Evolutionary conservation across 2,329 filamentous ascomycete genomes (phyloP).

Genomic region (Penicillium sclerotiorum): DNA sequence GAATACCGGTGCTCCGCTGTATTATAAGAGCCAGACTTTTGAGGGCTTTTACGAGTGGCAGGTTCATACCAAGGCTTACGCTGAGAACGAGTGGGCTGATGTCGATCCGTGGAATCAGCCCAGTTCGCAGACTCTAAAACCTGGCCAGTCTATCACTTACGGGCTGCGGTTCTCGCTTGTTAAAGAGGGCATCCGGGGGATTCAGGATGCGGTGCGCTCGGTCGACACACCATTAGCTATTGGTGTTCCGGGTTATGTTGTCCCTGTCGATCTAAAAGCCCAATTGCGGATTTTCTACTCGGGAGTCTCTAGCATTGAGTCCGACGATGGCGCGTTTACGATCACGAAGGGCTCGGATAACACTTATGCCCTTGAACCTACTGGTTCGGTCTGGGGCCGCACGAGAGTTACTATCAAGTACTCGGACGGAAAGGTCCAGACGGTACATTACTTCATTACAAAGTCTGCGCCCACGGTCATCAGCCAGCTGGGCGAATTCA

Average conservation of each 20-base stretch:
- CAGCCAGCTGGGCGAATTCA: constrained; percentile 54
- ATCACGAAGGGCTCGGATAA: constrained; percentile 44
- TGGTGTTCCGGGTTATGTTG: constrained; percentile 58
- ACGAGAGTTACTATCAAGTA: constrained; percentile 54
- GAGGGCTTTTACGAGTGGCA: constrained; percentile 66
- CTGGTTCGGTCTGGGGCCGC: constrained; percentile 52
- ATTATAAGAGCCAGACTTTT: constrained; percentile 58
- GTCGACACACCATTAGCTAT: constrained; percentile 54
- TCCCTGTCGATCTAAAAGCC: constrained; percentile 52
- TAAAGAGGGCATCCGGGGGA: constrained; percentile 46
- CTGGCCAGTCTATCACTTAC: constrained; percentile 51
- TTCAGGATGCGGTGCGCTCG: constrained; percentile 51
- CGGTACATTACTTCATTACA: constrained; percentile 60
- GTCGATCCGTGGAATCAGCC: constrained; percentile 59
- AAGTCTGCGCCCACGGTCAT: constrained; percentile 51
- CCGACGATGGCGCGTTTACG: constrained; percentile 22
- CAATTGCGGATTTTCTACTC: constrained; percentile 51
- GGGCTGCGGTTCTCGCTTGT: constrained; percentile 58
- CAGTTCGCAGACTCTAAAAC: constrained; percentile 49
- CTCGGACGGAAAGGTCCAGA: constrained; percentile 52
- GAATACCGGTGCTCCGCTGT: constrained; percentile 39
- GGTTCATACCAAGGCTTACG: constrained; percentile 56
- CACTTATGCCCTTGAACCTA: constrained; percentile 42
- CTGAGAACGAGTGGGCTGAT: constrained; percentile 58
- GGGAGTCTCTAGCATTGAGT: constrained; percentile 31